Evolutionary conservation across 768 basidiomycete species (phyloP).

Genomic region (Macrolepiota albuminosa): DNA sequence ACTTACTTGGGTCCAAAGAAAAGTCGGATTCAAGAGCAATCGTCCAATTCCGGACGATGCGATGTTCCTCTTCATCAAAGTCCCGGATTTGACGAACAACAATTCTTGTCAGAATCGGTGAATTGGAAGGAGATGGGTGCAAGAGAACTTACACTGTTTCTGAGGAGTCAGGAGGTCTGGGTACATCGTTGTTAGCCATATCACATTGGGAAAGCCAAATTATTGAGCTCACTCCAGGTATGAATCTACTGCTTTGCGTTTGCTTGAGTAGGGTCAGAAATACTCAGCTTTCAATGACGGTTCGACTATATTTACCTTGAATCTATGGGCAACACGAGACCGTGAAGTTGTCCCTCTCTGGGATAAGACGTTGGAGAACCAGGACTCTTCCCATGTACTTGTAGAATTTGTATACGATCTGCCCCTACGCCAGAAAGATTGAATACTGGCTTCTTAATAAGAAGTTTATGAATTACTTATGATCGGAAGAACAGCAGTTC

Average conservation of each 20-base stretch:
- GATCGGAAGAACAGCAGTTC: background rate
- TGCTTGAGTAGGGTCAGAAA: background rate
- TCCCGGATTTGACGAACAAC: constrained; percentile 1
- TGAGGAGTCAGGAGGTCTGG: background rate
- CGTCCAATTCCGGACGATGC: background rate
- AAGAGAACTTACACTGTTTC: background rate
- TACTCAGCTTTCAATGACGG: background rate
- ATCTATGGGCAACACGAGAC: background rate
- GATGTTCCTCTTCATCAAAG: background rate
- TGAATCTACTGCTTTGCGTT: background rate
- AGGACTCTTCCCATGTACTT: background rate
- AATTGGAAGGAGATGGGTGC: background rate
- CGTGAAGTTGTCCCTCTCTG: background rate
- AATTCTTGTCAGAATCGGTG: background rate
- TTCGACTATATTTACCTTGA: background rate
- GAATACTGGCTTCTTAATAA: background rate
- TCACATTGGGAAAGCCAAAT: background rate
- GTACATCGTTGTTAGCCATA: background rate
- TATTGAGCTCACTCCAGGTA: background rate
- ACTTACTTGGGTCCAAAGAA: background rate
- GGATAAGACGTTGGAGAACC: background rate
- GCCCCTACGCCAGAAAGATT: background rate
- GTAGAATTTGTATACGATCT: background rate
- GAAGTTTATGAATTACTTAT: background rate
- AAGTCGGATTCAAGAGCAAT: background rate